Conservation (phyloP, 116 monocot genomes). For the Posidonia oceanica region DNA sequence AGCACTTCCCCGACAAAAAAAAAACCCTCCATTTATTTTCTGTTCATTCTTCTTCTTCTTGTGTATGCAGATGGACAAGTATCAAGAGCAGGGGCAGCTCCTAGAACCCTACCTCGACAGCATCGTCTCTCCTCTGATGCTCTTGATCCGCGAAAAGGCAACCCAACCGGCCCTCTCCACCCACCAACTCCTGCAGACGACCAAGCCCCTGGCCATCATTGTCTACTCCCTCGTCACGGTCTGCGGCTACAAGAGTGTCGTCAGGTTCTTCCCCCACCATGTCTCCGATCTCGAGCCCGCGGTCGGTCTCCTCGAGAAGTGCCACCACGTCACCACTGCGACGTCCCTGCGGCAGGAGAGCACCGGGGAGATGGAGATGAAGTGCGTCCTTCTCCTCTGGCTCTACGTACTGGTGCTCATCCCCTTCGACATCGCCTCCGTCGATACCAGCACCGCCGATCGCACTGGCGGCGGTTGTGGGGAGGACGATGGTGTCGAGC, state of each 20-base stretch:
- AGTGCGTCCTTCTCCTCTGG: constrained; percentile 87
- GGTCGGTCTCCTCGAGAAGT: constrained; percentile 67
- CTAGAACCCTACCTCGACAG: constrained; percentile 86
- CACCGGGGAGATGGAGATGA: constrained; percentile 98
- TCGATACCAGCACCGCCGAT: constrained; percentile 61
- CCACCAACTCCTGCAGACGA: constrained; percentile 39
- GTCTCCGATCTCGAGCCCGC: constrained; percentile 94
- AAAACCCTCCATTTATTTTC: not conserved
- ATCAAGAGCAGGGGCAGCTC: constrained; percentile 95
- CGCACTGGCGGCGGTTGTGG: constrained; percentile 8
- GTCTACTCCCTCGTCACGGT: constrained; percentile 77
- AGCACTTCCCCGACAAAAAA: not conserved
- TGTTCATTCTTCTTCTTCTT: not conserved
- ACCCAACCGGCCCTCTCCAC: constrained; percentile 14
- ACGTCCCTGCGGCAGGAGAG: constrained; percentile 81
- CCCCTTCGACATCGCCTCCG: constrained; percentile 91
- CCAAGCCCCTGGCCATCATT: constrained; percentile 77
- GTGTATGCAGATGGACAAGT: constrained; percentile 71
- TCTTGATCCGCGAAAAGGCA: constrained; percentile 50
- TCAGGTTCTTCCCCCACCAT: constrained; percentile 93
- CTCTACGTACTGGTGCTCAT: constrained; percentile 91
- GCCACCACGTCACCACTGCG: constrained; percentile 27
- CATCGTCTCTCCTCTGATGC: constrained; percentile 78
- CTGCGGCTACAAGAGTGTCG: constrained; percentile 88
- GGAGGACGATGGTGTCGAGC: constrained; percentile 11